Conservation (phyloP, 2,329 filamentous ascomycete genomes). For the Fusarium neocosmosporiellum region DNA sequence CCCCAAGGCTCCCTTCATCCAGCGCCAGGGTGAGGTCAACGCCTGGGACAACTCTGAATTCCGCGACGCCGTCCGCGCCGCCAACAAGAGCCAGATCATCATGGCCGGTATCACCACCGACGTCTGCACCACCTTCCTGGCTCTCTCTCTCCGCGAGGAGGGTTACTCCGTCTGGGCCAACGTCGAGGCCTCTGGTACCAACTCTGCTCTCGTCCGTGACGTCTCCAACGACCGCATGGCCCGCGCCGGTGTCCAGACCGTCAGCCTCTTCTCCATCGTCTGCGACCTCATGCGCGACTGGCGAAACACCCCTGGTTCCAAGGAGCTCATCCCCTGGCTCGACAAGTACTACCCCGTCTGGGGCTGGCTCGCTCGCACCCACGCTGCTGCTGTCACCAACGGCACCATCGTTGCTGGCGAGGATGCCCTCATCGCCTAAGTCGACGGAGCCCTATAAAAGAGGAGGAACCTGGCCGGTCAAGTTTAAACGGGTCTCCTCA, state of each 20-base stretch:
- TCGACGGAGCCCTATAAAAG: background rate
- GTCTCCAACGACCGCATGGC: slow-evolving; percentile 76
- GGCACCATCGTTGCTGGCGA: slow-evolving; percentile 70
- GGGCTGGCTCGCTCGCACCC: slow-evolving; percentile 70
- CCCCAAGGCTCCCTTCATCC: slow-evolving; percentile 73
- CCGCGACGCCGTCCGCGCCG: slow-evolving; percentile 71
- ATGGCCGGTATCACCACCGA: slow-evolving; percentile 79
- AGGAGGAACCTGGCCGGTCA: background rate
- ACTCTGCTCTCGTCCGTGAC: slow-evolving; percentile 68
- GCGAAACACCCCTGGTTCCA: slow-evolving; percentile 64
- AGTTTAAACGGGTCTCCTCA: background rate
- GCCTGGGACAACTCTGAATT: slow-evolving; percentile 82
- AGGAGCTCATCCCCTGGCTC: slow-evolving; percentile 71
- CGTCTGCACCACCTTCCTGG: slow-evolving; percentile 80
- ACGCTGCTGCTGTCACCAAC: slow-evolving; percentile 69
- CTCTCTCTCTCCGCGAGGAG: slow-evolving; percentile 75
- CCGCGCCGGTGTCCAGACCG: slow-evolving; percentile 72
- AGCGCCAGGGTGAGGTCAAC: slow-evolving; percentile 77
- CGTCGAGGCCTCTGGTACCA: slow-evolving; percentile 77
- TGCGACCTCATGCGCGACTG: slow-evolving; percentile 79
- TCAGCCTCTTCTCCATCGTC: slow-evolving; percentile 71
- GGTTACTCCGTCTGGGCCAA: slow-evolving; percentile 82
- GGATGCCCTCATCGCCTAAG: slow-evolving; percentile 41
- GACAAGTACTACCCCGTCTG: slow-evolving; percentile 74
- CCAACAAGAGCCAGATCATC: slow-evolving; percentile 76